A percentile compares a stretch with the other conserved stretches of the same genome.
Conservation (phyloP, 495 filamentous ascomycete species). For the Hypoxylon fuscum region DNA sequence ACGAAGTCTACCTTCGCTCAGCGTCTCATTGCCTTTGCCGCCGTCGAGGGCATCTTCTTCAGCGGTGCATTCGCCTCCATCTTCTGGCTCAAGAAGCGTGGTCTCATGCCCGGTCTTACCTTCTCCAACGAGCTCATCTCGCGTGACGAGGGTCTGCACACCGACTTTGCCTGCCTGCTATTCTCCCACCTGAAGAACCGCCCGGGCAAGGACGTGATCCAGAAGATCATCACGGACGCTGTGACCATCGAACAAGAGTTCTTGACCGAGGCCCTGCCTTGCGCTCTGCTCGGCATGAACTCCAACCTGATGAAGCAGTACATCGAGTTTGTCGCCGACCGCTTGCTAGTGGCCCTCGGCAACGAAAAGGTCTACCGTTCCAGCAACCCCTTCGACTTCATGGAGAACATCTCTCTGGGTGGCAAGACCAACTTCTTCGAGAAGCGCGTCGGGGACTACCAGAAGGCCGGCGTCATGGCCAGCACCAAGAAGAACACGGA, state of each 20-base stretch:
- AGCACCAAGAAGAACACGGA: conserved; percentile 81
- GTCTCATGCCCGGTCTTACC: conserved; percentile 96
- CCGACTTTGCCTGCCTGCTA: conserved; percentile 96
- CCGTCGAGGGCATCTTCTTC: conserved; percentile 99
- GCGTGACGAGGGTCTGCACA: conserved; percentile 98
- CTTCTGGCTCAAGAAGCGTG: conserved; percentile 99
- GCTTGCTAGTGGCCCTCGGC: conserved; percentile 88
- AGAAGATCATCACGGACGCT: conserved; percentile 91
- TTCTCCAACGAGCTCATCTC: conserved; percentile 99
- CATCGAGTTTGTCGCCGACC: conserved; percentile 98
- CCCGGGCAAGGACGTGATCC: conserved; percentile 79
- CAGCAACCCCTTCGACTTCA: conserved; percentile 98
- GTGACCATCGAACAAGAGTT: conserved; percentile 98
- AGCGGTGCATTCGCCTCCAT: conserved; percentile 98
- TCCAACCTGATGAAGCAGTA: conserved; percentile 97
- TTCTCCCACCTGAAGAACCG: conserved; percentile 95
- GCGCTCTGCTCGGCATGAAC: conserved; percentile 96
- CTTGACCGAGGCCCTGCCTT: conserved; percentile 92
- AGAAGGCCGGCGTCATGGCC: conserved; percentile 98
- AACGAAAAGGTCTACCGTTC: conserved; percentile 92
- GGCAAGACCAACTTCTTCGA: conserved; percentile 99
- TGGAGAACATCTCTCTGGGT: conserved; percentile 98
- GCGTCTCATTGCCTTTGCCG: conserved; percentile 96
- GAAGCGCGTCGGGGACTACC: conserved; percentile 99
- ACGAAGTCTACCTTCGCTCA: conserved; percentile 91